A percentile compares a stretch with the other conserved stretches of the same genome.
Conservation (phyloP, 139 green algal genomes). For the Ettlia oleoabundans region DNA sequence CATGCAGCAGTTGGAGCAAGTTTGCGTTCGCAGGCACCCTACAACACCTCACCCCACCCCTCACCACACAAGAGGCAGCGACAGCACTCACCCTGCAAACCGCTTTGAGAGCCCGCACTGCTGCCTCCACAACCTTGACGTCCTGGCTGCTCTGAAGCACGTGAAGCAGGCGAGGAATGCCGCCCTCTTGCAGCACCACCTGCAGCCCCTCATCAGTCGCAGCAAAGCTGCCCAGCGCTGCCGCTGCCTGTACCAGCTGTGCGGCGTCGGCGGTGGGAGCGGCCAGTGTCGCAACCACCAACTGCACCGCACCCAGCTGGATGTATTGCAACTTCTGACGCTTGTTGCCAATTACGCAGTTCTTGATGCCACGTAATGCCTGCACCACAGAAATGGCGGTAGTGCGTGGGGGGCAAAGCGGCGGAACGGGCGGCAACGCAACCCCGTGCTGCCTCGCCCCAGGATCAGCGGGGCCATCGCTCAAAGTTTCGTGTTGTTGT, state of each 20-base stretch:
- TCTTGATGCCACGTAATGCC: conserved; percentile 73
- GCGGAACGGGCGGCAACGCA: background rate
- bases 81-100: conserved; percentile 54
- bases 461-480: too few species aligned
- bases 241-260: conserved; percentile 57
- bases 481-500: too few species aligned
- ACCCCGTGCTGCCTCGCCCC: too few species aligned
- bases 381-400: conserved; percentile 19
- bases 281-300: conserved; percentile 63
- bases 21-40: too few species aligned
- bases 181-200: conserved; percentile 63
- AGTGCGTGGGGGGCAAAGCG: too few species aligned
- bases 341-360: conserved; percentile 76
- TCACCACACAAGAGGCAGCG: too few species aligned
- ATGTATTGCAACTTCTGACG: conserved; percentile 71
- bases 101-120: conserved; percentile 65
- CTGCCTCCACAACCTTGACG: conserved; percentile 64
- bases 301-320: conserved; percentile 63
- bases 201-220: conserved; percentile 26
- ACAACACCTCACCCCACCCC: too few species aligned
- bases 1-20: too few species aligned
- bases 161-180: conserved; percentile 63
- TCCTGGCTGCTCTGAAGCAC: conserved; percentile 53
- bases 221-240: conserved; percentile 43
- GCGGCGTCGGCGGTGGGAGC: conserved; percentile 29